phyloP scores from a whole-genome alignment of 768 basidiomycete genomes.

The Hypsizygus marmoreus region DNA sequence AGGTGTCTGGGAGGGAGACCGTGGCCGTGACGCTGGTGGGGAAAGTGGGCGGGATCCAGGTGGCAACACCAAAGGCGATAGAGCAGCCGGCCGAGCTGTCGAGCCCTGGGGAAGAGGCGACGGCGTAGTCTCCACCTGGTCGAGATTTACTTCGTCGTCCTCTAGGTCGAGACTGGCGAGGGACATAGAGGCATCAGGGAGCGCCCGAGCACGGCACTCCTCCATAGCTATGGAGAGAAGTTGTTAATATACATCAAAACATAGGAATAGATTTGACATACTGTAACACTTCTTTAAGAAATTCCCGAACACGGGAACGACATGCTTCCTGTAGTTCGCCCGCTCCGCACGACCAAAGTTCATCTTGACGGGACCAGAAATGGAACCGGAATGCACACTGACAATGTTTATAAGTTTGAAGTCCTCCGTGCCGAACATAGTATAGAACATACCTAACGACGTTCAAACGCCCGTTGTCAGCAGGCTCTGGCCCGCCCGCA shows the following conservation, averaged over 20 bases:
- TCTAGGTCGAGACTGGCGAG: not conserved
- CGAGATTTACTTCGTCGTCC: not conserved
- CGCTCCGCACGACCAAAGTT: constrained; percentile 16
- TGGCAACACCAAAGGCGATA: no score
- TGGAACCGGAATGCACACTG: constrained; percentile 19
- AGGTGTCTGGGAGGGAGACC: no score
- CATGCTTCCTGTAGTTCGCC: constrained; percentile 3
- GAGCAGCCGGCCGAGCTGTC: no score
- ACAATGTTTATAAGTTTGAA: not conserved
- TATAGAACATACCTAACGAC: constrained; percentile 2
- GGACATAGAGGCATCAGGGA: not conserved
- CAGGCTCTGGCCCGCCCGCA: constrained; percentile 8
- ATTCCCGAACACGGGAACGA: constrained; percentile 7
- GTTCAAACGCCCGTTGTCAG: constrained; percentile 5
- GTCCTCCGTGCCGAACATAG: not conserved
- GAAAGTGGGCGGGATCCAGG: no score
- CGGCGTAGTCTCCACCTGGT: not conserved
- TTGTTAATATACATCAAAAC: not conserved
- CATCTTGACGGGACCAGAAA: constrained; percentile 15
- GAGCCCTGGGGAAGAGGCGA: no score
- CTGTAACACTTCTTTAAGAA: not conserved
- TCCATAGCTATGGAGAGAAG: constrained; percentile 7
- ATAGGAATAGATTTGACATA: not conserved
- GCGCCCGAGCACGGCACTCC: constrained; percentile 13
- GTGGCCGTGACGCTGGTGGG: no score